phyloP scores from a whole-genome alignment of 768 basidiomycete species.

The Postia placenta region DNA sequence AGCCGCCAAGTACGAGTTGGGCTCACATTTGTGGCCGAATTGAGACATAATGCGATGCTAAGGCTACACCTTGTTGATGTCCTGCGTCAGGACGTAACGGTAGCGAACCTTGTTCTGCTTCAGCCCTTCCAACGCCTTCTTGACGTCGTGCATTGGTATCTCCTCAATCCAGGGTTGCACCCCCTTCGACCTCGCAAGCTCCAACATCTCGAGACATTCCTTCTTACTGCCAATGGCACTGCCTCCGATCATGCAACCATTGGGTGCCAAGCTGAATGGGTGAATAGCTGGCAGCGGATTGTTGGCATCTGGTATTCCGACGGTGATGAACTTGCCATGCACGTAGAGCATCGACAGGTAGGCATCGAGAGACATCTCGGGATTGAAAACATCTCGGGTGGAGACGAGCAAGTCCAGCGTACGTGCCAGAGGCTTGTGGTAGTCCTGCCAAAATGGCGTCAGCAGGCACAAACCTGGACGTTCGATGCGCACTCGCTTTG shows the following conservation, averaged over 20 bases:
- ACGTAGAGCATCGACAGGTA: slow-evolving; percentile 41
- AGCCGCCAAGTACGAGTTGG: too few species aligned
- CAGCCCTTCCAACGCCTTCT: slow-evolving; percentile 42
- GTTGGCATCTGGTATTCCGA: slow-evolving; percentile 47
- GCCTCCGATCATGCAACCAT: slow-evolving; percentile 18
- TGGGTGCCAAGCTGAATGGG: slow-evolving; percentile 27
- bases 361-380: slow-evolving; percentile 20
- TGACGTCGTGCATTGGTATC: slow-evolving; percentile 40
- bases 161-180: slow-evolving; percentile 41
- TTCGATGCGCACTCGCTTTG: not conserved
- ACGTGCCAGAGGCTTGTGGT: slow-evolving; percentile 28
- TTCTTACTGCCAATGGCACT: slow-evolving; percentile 49
- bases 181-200: slow-evolving; percentile 48
- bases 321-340: slow-evolving; percentile 50
- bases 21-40: too few species aligned
- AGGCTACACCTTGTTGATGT: slow-evolving; percentile 7
- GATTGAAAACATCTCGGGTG: slow-evolving; percentile 18
- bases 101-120: slow-evolving; percentile 46
- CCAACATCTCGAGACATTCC: slow-evolving; percentile 54
- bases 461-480: not conserved
- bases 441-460: slow-evolving; percentile 27
- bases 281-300: slow-evolving; percentile 27
- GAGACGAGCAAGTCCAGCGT: slow-evolving; percentile 48
- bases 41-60: too few species aligned
- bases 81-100: slow-evolving; percentile 42